A percentile compares a stretch with the other conserved stretches of the same genome.
Conservation (phyloP, 805 yeast species). For the Candida koratica region DNA sequence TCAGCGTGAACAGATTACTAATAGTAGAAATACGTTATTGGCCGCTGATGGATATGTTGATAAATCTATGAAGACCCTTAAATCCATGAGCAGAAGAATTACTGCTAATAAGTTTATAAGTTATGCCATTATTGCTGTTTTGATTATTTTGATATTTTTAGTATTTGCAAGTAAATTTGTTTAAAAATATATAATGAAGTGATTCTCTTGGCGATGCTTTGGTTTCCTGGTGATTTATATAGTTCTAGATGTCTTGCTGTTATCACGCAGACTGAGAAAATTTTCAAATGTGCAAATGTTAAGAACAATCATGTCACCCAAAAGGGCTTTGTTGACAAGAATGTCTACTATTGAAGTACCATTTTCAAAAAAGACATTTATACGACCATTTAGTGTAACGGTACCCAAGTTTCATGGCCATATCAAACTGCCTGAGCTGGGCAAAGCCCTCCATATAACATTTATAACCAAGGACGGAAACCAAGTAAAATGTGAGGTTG, state of each 20-base stretch:
- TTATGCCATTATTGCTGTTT: slow-evolving; percentile 85
- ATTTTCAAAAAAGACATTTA: neutral
- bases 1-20: slow-evolving; percentile 87
- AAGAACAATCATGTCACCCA: neutral
- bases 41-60: slow-evolving; percentile 95
- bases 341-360: neutral
- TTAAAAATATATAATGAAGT: slow-evolving; percentile 1
- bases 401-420: slow-evolving; percentile 63
- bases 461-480: slow-evolving; percentile 90
- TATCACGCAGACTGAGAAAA: slow-evolving; percentile 3
- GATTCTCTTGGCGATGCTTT: neutral
- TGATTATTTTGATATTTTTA: slow-evolving; percentile 73
- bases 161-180: slow-evolving; percentile 77
- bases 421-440: slow-evolving; percentile 83
- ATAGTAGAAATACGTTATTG: slow-evolving; percentile 77
- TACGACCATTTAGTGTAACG: slow-evolving; percentile 20
- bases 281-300: slow-evolving; percentile 3
- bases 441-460: slow-evolving; percentile 80
- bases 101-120: slow-evolving; percentile 89
- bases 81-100: slow-evolving; percentile 88
- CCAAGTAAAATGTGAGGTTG: slow-evolving; percentile 77
- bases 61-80: slow-evolving; percentile 77
- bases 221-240: too few relatives aligned
- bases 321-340: neutral
- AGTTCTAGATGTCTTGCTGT: neutral